phyloP scores from a whole-genome alignment of 805 yeast species.

The Candida maltosa region DNA sequence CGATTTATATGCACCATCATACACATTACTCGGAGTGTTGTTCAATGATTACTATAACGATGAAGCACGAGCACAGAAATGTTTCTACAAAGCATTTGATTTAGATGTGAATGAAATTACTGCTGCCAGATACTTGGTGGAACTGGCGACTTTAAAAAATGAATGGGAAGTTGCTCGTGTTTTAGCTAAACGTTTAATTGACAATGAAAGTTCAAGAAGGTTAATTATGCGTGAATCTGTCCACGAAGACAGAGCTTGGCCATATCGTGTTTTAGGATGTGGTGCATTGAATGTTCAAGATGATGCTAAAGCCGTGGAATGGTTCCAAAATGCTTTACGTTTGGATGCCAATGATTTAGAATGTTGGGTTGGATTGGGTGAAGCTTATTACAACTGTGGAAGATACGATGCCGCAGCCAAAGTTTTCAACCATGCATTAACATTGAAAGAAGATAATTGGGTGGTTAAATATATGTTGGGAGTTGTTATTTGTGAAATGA shows the following conservation, averaged over 20 bases:
- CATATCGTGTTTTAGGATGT: constrained; percentile 82
- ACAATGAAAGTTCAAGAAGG: constrained; percentile 58
- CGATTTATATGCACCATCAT: constrained; percentile 72
- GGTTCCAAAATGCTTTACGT: constrained; percentile 84
- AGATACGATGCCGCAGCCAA: constrained; percentile 81
- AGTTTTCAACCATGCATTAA: constrained; percentile 68
- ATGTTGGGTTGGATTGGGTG: constrained; percentile 97
- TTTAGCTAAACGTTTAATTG: constrained; percentile 62
- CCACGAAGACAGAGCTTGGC: constrained; percentile 63
- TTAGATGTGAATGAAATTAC: constrained; percentile 69
- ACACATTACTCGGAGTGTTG: constrained; percentile 75
- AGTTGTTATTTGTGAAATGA: constrained; percentile 56
- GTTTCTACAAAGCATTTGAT: constrained; percentile 88
- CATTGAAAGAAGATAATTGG: constrained; percentile 45
- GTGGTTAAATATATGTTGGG: constrained; percentile 68
- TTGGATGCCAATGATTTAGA: constrained; percentile 62
- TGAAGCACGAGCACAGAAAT: constrained; percentile 68
- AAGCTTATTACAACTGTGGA: constrained; percentile 83
- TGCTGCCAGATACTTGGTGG: constrained; percentile 73
- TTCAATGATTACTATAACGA: constrained; percentile 61
- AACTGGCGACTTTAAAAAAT: constrained; percentile 57
- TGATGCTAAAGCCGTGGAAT: constrained; percentile 77
- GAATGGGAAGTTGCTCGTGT: constrained; percentile 88
- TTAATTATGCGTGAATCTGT: constrained; percentile 26
- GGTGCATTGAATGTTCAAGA: constrained; percentile 67